A percentile compares a stretch with the other conserved stretches of the same genome.
These are phyloP conservation scores for Bipolaris zeicola DNA, from an alignment of 2,329 filamentous ascomycete species.

Conservation along the genomic window DNA sequence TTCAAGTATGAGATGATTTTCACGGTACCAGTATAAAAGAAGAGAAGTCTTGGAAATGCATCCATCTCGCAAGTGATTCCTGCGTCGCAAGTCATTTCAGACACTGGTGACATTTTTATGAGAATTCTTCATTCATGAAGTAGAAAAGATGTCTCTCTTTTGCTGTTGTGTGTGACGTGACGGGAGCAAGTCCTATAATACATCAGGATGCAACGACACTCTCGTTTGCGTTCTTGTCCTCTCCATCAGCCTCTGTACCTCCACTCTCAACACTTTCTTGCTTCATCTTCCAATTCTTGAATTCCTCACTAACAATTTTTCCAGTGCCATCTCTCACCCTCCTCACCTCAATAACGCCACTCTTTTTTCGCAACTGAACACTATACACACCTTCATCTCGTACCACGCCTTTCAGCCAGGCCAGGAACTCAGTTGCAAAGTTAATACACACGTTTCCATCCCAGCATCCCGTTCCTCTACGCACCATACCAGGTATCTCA, in stretches of 20 bases:
- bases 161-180: no score
- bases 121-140: no score
- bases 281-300: slow-evolving; percentile 68
- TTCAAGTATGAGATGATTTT: no score
- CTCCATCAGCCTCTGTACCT: no score
- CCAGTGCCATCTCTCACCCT: slow-evolving; percentile 78
- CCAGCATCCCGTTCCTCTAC: slow-evolving; percentile 73
- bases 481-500: slow-evolving; percentile 76
- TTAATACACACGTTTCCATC: slow-evolving; percentile 94
- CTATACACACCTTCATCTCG: slow-evolving; percentile 77
- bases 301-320: slow-evolving; percentile 75
- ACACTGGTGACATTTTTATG: no score
- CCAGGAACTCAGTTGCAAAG: slow-evolving; percentile 77
- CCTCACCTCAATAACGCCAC: slow-evolving; percentile 72
- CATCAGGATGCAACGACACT: not conserved
- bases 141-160: no score
- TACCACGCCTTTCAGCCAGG: slow-evolving; percentile 71
- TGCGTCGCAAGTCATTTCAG: no score
- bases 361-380: slow-evolving; percentile 69
- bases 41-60: no score
- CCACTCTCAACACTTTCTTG: not conserved
- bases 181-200: no score
- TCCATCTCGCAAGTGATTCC: no score
- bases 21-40: no score
- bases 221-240: not conserved